phyloP scores from a whole-genome alignment of 78 protist genomes.

The Dictyostelium brefeldianum region DNA sequence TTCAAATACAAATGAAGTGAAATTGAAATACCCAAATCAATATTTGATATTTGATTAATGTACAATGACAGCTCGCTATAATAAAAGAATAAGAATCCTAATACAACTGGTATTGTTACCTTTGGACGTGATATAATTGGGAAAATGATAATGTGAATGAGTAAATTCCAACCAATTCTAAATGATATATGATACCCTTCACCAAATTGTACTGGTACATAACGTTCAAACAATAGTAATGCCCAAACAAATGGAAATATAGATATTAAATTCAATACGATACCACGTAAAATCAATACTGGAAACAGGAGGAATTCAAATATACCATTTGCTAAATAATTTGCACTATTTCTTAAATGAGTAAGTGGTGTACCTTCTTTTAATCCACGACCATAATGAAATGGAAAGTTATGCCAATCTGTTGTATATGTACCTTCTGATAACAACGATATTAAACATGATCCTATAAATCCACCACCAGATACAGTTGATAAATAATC shows the following conservation, averaged over 20 bases:
- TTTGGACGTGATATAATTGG: slow-evolving; percentile 70
- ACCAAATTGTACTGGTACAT: slow-evolving; percentile 63
- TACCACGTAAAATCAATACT: slow-evolving; percentile 59
- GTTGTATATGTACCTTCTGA: slow-evolving; percentile 67
- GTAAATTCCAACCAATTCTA: slow-evolving; percentile 57
- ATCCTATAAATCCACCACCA: slow-evolving; percentile 81
- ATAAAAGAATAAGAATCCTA: slow-evolving; percentile 27
- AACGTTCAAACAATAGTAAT: slow-evolving; percentile 38
- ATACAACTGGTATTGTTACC: slow-evolving; percentile 48
- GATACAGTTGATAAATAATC: slow-evolving; percentile 68
- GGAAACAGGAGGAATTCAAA: slow-evolving; percentile 68
- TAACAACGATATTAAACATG: slow-evolving; percentile 45
- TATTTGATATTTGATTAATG: slow-evolving; percentile 27
- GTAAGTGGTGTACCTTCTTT: slow-evolving; percentile 73
- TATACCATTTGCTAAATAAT: slow-evolving; percentile 79
- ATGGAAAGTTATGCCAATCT: slow-evolving; percentile 77
- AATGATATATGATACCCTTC: slow-evolving; percentile 48
- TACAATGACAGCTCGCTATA: slow-evolving; percentile 18
- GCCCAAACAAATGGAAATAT: slow-evolving; percentile 81
- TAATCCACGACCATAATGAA: slow-evolving; percentile 70
- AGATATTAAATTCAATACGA: slow-evolving; percentile 59
- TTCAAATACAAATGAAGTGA: slow-evolving; percentile 44
- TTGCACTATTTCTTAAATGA: slow-evolving; percentile 72
- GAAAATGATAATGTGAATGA: slow-evolving; percentile 56
- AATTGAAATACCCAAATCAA: slow-evolving; percentile 37